Percentiles rank a stretch among this genome's conserved stretches.
Conservation (phyloP, 441 rosid genomes). For the Geranium incanum region DNA sequence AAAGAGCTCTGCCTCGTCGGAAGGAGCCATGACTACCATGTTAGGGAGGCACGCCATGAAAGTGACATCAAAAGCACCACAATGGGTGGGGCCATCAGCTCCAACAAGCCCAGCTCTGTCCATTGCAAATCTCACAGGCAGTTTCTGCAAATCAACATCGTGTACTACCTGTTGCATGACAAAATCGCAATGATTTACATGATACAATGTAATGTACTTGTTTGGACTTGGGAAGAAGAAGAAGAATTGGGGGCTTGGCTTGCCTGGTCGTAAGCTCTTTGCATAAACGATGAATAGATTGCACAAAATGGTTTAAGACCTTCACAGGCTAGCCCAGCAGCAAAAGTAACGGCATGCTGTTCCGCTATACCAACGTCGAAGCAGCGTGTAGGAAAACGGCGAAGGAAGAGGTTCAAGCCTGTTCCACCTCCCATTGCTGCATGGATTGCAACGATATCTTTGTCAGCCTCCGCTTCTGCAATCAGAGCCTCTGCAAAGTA, state of each 20-base stretch:
- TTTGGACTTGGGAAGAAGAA: background rate
- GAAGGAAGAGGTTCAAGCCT: conserved; percentile 59
- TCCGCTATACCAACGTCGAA: conserved; percentile 74
- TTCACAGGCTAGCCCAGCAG: conserved; percentile 66
- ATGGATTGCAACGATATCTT: conserved; percentile 51
- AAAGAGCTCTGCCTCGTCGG: conserved; percentile 73
- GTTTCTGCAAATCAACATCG: conserved; percentile 67
- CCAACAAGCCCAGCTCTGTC: conserved; percentile 73
- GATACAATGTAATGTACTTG: background rate
- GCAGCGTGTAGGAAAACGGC: conserved; percentile 57
- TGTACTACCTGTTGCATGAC: conserved; percentile 45
- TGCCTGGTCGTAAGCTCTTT: conserved; percentile 72
- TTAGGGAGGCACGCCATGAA: conserved; percentile 65
- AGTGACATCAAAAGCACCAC: conserved; percentile 29
- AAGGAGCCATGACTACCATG: conserved; percentile 79
- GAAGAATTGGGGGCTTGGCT: conserved; percentile 6
- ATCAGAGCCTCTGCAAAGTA: conserved; percentile 62
- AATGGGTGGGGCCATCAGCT: conserved; percentile 69
- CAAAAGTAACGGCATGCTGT: conserved; percentile 74
- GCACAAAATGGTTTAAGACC: conserved; percentile 76
- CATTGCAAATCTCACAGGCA: conserved; percentile 64
- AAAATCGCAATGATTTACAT: background rate
- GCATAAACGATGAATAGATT: conserved; percentile 65
- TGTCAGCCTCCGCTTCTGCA: conserved; percentile 52
- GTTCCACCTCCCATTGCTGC: conserved; percentile 90